A percentile compares a stretch with the other conserved stretches of the same genome.
Evolutionary conservation across 2,329 filamentous ascomycete genomes (phyloP).

Genomic region (Ploettnerulaceae sp.): DNA sequence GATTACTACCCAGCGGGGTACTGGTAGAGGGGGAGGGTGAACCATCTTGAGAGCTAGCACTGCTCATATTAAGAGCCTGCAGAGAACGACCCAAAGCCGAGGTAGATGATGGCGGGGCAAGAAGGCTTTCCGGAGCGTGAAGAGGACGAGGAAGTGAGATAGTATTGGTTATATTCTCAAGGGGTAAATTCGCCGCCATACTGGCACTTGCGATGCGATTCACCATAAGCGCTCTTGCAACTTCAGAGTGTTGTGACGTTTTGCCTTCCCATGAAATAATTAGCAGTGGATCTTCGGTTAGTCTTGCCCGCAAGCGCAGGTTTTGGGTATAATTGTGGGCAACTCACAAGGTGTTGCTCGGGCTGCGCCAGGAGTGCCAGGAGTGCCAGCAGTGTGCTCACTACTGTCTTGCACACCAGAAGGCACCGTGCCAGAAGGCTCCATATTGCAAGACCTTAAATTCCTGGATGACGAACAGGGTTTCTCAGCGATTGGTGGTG

Average conservation of each 20-base stretch:
- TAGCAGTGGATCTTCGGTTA: constrained; percentile 1
- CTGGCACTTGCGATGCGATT: constrained; percentile 5
- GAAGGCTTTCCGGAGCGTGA: not conserved
- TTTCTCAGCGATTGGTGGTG: constrained; percentile 1
- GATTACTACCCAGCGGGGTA: constrained; percentile 16
- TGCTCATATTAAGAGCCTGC: constrained; percentile 9
- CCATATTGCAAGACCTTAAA: too few relatives aligned
- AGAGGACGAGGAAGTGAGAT: constrained; percentile 9
- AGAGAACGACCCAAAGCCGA: constrained; percentile 15
- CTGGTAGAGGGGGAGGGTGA: not conserved
- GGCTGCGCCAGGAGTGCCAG: not conserved
- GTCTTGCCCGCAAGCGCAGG: constrained; percentile 1
- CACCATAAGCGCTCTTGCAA: constrained; percentile 14
- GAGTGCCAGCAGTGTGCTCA: not conserved
- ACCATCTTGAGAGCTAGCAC: constrained; percentile 4
- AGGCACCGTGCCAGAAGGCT: too few relatives aligned
- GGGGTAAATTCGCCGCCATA: constrained; percentile 2
- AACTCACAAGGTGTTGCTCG: not conserved
- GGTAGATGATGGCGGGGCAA: constrained; percentile 2
- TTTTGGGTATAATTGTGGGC: constrained; percentile 5
- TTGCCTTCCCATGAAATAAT: constrained; percentile 5
- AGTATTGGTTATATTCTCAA: constrained; percentile 8
- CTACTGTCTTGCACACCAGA: constrained; percentile 1
- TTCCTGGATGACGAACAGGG: constrained; percentile 1
- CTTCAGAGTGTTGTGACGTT: constrained; percentile 13